Base-by-base conservation (phyloP, 352 stramenopile genomes). In the Phytopythium chamaehyphon region DNA sequence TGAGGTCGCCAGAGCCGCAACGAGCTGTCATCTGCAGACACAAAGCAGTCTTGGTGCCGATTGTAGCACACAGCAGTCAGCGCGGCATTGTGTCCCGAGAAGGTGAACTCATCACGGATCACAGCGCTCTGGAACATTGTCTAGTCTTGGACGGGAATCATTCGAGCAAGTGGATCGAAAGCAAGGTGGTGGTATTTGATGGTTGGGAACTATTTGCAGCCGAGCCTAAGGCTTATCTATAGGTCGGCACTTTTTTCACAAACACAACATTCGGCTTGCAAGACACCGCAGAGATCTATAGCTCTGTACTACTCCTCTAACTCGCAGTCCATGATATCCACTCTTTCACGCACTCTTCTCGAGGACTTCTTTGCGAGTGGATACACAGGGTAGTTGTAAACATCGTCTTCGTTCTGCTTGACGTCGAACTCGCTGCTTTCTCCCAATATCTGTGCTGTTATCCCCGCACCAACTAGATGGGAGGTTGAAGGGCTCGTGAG, bases 61-160 rank as follows among this genome's bases (percentile, higher is more conserved):
- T 90, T 88, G 69, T 84, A 90, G 66, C 80, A 88, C 23, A 87
- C 66, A 2, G 61, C 54, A 22, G 74, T 69, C 24, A 90, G 60
- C 21, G 76, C 53, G 12, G 80, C 77, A 46, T 86, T 86, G 54
- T 90, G 80, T 44, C 61, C 64, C 12, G 62, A 61, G 61, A 85
- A 86, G 49, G 64, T 51, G 40, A 59, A 81, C 47, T 86, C 64
- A 42, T 81, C 68, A 38, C 71, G 71, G 63, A 90, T 88, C 62
- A 88, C 76, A 1, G 75, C 80, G 51, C 71, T 87, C 62, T 88
- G 76, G 26, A 78, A 68, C 74, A 84, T 86, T 5, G 53, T 33
- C 28, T 33, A 33, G 9, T 5, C 28, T 5, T 33, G 9, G 9
- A 9, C 5, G 9, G 28, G 28, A 33, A 33, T 9, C 28, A 33